These are phyloP conservation scores for Vanilla planifolia DNA, from an alignment of 106 monocot genomes.

Conservation along the genomic window DNA sequence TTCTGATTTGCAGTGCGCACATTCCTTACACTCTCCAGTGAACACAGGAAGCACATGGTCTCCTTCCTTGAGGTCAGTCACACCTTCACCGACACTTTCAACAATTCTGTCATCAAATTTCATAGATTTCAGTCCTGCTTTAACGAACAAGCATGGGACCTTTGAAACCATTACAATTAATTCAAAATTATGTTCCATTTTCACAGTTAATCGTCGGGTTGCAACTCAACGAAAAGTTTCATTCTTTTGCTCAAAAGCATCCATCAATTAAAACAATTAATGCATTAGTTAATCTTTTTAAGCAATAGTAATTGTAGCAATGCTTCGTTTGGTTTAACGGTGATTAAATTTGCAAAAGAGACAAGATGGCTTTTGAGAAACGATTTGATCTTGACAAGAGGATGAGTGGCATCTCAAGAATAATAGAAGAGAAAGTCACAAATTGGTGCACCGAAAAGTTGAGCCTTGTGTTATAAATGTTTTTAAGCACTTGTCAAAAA, in stretches of 20 bases:
- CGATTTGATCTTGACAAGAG: no score
- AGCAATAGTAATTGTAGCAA: no score
- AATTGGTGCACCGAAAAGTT: no score
- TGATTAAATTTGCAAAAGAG: no score
- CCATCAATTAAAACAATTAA: neutral
- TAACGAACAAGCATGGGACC: neutral
- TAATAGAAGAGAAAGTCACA: no score
- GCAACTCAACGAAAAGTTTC: neutral
- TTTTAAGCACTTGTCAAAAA: no score
- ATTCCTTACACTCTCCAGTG: slow-evolving; percentile 32
- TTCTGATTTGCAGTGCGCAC: slow-evolving; percentile 30
- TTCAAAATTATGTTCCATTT: no score
- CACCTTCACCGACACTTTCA: slow-evolving; percentile 20
- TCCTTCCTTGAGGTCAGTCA: slow-evolving; percentile 12
- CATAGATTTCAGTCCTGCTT: neutral
- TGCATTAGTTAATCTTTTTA: neutral
- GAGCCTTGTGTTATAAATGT: no score
- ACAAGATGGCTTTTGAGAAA: no score
- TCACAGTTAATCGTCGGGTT: neutral
- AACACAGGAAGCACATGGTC: slow-evolving; percentile 26
- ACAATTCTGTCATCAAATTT: slow-evolving; percentile 9
- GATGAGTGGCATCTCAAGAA: no score
- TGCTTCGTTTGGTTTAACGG: no score
- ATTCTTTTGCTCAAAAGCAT: neutral
- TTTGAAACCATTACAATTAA: neutral